Evolutionary conservation across 164 flowering plant genomes (phyloP).

Genomic region (Vitis labrusca): DNA sequence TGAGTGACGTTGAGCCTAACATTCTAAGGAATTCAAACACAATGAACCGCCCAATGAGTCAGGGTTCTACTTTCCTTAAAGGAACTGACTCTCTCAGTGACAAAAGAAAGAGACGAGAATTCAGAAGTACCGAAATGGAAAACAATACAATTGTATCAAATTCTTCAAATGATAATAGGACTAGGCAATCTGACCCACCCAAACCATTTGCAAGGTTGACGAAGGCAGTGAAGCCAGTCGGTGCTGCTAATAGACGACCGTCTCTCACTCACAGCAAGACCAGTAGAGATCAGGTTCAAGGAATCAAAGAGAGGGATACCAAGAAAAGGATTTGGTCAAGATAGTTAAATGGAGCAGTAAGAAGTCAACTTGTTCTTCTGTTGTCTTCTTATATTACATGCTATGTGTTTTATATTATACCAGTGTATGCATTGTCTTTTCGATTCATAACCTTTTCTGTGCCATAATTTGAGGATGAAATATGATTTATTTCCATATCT

Average conservation of each 20-base stretch:
- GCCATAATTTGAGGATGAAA: neutral
- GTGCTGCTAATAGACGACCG: conserved; percentile 26
- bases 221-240: conserved; percentile 35
- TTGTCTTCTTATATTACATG: neutral
- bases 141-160: conserved; percentile 24
- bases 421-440: too few species aligned
- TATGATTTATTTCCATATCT: too few species aligned
- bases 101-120: conserved; percentile 50
- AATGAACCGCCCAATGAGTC: conserved; percentile 38
- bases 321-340: conserved; percentile 71
- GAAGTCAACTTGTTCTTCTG: too few species aligned
- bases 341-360: conserved; percentile 15
- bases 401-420: too few species aligned
- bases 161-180: conserved; percentile 30
- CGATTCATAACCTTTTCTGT: neutral
- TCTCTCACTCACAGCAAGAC: conserved; percentile 29
- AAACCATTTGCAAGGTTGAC: conserved; percentile 41
- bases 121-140: conserved; percentile 56
- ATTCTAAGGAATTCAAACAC: conserved; percentile 52
- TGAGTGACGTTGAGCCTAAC: conserved; percentile 42
- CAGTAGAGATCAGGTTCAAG: conserved; percentile 50
- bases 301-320: conserved; percentile 50
- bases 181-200: conserved; percentile 53
- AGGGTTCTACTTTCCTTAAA: conserved; percentile 37
- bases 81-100: conserved; percentile 38